phyloP scores from a whole-genome alignment of 1,139 yeast species.

The Lodderomyces metapsilosis region DNA sequence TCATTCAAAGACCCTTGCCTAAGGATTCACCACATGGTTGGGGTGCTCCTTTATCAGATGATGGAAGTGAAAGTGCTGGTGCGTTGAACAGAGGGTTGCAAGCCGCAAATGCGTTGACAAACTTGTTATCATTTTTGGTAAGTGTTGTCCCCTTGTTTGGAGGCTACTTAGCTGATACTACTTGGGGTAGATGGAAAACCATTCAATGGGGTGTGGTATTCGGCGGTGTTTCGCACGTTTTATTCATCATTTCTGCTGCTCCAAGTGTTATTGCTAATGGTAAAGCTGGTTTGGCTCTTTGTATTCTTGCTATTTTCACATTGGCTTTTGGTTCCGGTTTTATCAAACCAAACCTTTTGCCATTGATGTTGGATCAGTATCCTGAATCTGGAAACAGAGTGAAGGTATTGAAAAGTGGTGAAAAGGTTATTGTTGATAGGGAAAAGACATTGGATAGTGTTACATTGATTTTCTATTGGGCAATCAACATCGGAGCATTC shows the following conservation, averaged over 20 bases:
- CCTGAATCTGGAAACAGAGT: slow-evolving; percentile 56
- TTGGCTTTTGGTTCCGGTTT: slow-evolving; percentile 48
- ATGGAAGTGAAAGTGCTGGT: slow-evolving; percentile 42
- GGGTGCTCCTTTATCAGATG: slow-evolving; percentile 38
- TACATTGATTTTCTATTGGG: slow-evolving; percentile 74
- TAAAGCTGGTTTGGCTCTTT: slow-evolving; percentile 31
- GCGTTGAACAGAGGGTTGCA: slow-evolving; percentile 45
- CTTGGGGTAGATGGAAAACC: slow-evolving; percentile 40
- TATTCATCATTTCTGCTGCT: slow-evolving; percentile 40
- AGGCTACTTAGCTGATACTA: slow-evolving; percentile 44
- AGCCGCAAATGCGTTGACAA: slow-evolving; percentile 39
- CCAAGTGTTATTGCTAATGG: slow-evolving; percentile 37
- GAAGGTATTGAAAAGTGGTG: slow-evolving; percentile 58
- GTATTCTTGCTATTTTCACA: slow-evolving; percentile 34
- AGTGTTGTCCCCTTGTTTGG: slow-evolving; percentile 44
- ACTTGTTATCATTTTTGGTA: slow-evolving; percentile 40
- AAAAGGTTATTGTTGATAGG: slow-evolving; percentile 69
- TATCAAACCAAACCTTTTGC: slow-evolving; percentile 51
- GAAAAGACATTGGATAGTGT: slow-evolving; percentile 72
- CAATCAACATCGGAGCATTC: slow-evolving; percentile 79
- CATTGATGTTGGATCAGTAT: slow-evolving; percentile 53
- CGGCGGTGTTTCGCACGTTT: slow-evolving; percentile 38
- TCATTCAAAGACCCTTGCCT: slow-evolving; percentile 50
- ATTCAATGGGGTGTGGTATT: slow-evolving; percentile 41
- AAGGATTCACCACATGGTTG: slow-evolving; percentile 48